Percentiles rank a stretch among this genome's conserved stretches.
Conservation (phyloP, 192 early-diverging fungal species). For the Diversispora epigaea region DNA sequence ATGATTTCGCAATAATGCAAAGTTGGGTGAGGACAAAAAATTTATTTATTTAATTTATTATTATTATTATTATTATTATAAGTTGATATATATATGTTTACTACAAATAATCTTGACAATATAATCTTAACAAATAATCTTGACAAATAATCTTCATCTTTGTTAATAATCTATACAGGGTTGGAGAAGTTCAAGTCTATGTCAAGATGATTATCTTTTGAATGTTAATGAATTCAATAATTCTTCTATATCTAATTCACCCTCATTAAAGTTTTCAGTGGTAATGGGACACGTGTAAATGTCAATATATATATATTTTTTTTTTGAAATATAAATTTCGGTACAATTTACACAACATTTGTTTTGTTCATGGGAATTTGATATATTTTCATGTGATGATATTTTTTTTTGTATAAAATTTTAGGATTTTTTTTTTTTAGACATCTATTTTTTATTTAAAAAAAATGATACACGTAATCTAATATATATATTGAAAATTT, state of each 20-base stretch:
- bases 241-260: neutral
- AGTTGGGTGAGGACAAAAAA: constrained; percentile 49
- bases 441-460: no score
- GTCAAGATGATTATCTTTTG: constrained; percentile 31
- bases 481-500: no score
- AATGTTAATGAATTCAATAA: constrained; percentile 26
- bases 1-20: constrained; percentile 52
- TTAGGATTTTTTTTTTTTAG: no score
- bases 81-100: no score
- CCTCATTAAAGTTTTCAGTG: constrained; percentile 33
- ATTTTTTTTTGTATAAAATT: no score
- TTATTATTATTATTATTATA: neutral
- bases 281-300: constrained; percentile 33
- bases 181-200: constrained; percentile 34
- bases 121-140: no score
- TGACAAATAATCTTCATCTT: no score
- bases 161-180: neutral
- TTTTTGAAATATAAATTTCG: no score
- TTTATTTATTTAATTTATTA: neutral
- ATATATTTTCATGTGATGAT: no score
- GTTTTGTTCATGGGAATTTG: no score
- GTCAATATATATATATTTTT: neutral
- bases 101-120: neutral
- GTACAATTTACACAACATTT: no score
- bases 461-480: no score